Base-by-base conservation (phyloP, 805 yeast genomes). In the Maudiozyma barnettii region DNA sequence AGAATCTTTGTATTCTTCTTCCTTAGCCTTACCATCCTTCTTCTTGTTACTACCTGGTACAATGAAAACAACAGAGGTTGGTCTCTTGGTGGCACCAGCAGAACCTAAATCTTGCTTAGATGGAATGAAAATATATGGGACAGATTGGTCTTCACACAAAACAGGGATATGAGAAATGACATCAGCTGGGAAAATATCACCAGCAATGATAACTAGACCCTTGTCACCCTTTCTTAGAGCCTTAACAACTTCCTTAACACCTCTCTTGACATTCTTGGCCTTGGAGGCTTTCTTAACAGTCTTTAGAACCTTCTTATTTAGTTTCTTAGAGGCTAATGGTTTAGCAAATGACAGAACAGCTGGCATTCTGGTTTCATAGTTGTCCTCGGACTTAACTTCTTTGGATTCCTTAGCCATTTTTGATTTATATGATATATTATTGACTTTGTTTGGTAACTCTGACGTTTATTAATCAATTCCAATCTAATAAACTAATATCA, bases 71-170 rank as follows among this genome's bases (percentile, higher is more conserved):
- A 95, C 90, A 36, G 97, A 88, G 36, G 99, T 93, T 58, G 99
- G 98, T 76, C 99, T 84, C 76, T 93, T 93, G 49, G 99, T 93
- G 52, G 97, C 95, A 64, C 98, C 98, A 22, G 99, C 99, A 53
- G 95, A 85, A 33, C 99, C 99, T 56, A 93, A 78, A 65, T 93
- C 98, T 73, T 93, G 97, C 72, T 93, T 93, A 44, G 97, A 89
- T 60, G 99, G 99, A 53, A 93, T 79, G 69, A 93, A 93, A 39
- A 91, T 77, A 64, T 74, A 95, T 61, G 98, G 97, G 44, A 93
- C 97, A 43, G 84, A 71, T 54, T 78, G 73, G 66, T 93, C 99
- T 73, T 93, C 99, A 72, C 99, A 93, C 52, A 93, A 77, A 43
- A 95, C 97, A 47, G 99, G 99, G 48, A 93, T 79, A 66, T 93